phyloP scores from a whole-genome alignment of 495 filamentous ascomycete genomes.

The Rhypophila decipiens region DNA sequence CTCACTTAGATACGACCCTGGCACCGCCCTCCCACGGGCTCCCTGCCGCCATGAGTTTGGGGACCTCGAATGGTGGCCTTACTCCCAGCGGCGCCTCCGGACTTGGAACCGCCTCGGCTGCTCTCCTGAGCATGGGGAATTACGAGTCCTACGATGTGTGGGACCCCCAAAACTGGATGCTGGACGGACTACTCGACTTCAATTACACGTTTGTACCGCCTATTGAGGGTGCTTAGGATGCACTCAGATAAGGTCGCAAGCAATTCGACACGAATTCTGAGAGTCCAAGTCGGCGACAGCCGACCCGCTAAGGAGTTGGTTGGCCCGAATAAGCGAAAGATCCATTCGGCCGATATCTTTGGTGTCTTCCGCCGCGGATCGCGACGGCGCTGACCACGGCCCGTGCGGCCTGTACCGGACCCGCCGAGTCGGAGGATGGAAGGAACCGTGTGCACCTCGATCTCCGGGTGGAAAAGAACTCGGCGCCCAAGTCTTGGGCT shows the following conservation, averaged over 20 bases:
- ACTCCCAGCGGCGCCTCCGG: slow-evolving; percentile 38
- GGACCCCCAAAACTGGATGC: slow-evolving; percentile 85
- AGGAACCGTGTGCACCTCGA: no score
- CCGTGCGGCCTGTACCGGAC: no score
- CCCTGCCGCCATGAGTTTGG: slow-evolving; percentile 20
- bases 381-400: no score
- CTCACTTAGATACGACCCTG: slow-evolving; percentile 48
- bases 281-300: background rate
- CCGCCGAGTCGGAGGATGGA: no score
- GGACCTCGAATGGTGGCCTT: slow-evolving; percentile 38
- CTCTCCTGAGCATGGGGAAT: slow-evolving; percentile 42
- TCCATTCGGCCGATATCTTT: no score
- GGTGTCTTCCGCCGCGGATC: no score
- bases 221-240: slow-evolving; percentile 38
- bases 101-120: slow-evolving; percentile 33
- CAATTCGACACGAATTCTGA: background rate
- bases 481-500: no score
- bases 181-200: slow-evolving; percentile 78
- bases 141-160: slow-evolving; percentile 75
- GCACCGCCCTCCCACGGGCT: slow-evolving; percentile 35
- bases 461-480: no score
- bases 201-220: slow-evolving; percentile 55
- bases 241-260: background rate
- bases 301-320: no score
- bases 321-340: no score